Percentiles rank a stretch among this genome's conserved stretches.
These are phyloP conservation scores for Biscutella laevigata DNA, from an alignment of 441 rosid genomes.

Conservation along the genomic window DNA sequence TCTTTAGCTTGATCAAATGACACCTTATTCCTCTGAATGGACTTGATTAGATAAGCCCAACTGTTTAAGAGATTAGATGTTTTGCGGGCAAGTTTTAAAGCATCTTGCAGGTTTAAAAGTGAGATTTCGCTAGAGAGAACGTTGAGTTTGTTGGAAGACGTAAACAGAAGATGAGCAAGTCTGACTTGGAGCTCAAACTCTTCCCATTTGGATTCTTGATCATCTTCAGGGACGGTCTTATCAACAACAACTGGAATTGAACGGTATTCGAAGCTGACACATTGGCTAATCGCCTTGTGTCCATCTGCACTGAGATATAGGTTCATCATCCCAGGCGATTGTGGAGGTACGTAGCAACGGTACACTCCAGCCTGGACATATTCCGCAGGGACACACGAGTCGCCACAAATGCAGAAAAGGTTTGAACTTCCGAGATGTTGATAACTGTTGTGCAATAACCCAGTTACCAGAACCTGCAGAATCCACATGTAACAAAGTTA, in stretches of 20 bases:
- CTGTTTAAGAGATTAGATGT: conserved; percentile 34
- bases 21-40: conserved; percentile 30
- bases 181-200: conserved; percentile 68
- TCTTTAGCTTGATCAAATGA: conserved; percentile 47
- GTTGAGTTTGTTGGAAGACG: conserved; percentile 54
- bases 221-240: conserved; percentile 23
- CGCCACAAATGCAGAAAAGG: conserved; percentile 71
- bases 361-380: conserved; percentile 80
- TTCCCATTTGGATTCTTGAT: conserved; percentile 55
- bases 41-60: conserved; percentile 47
- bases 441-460: conserved; percentile 51
- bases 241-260: conserved; percentile 14
- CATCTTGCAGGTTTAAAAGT: conserved; percentile 43
- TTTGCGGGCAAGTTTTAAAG: conserved; percentile 44
- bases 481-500: conserved; percentile 8
- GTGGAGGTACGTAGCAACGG: conserved; percentile 66
- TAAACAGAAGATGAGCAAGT: conserved; percentile 67
- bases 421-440: conserved; percentile 47
- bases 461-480: conserved; percentile 74
- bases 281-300: conserved; percentile 65
- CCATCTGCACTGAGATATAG: conserved; percentile 76
- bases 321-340: conserved; percentile 56
- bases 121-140: conserved; percentile 46
- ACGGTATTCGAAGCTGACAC: conserved; percentile 66
- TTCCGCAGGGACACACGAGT: conserved; percentile 47